Evolutionary conservation across 345 rosid species (phyloP), one percentile per base, ranked within the genome.

Genomic region (Gossypium bickii): DNA sequence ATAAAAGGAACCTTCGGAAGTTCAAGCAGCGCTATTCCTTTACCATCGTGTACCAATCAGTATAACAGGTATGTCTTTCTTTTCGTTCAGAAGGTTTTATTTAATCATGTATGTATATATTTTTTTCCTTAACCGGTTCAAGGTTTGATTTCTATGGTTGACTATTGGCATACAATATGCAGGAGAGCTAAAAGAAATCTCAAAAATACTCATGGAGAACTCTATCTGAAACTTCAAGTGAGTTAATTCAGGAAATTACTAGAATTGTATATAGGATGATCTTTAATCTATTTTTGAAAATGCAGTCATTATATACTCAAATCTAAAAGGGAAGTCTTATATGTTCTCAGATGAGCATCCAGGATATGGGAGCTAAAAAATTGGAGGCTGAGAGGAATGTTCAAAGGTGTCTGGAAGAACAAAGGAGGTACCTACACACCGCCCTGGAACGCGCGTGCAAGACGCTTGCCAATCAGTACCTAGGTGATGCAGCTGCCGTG

Each of bases 341-440:
- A 67, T 77, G 18, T 24, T 15, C 10, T 11, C 12, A 12, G 43
- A 9, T 34, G 12, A 20, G 70, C 20, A 12, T 18, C 29, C n/a
- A 20, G 44, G 13, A 66, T 44, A 45, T 45, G 45, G 47, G 12
- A 45, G 34, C 52, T 9, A 41, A 12, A 16, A 52, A 41, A 44
- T 9, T 22, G 75, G 72, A 72, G 73, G 62, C 79, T 48, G 8
- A 60, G 72, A 67, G 41, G 56, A 20, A 29, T 24, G 1, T 67
- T n/a, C 70, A 11, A 56, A 53, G 38, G 70, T 73, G 24, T 49
- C 38, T 67, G 62, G 80, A 70, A 9, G 84, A 78, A 70, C 69
- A 52, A 18, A 43, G 58, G n/a, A 41, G 9, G 48, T 47, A 27
- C 67, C 16, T 70, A 24, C 3, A 52, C 34, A 13, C 12, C 10